Base-by-base conservation (phyloP, 108 stramenopile genomes). In the Skeletonema costatum region DNA sequence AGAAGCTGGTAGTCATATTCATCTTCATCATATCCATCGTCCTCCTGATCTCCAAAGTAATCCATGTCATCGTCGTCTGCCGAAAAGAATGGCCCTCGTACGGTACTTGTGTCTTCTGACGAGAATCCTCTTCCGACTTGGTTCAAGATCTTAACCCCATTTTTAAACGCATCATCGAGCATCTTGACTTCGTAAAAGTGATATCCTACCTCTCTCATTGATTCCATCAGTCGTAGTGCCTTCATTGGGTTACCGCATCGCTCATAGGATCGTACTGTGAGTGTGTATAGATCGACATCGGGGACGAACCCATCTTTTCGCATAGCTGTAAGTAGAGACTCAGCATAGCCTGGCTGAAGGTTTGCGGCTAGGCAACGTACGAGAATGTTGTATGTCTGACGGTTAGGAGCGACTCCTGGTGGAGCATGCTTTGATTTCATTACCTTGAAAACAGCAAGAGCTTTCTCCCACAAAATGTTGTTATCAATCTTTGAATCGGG, bases 231-330 rank as follows among this genome's bases (percentile, higher is more conserved):
- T 12, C 78, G 60, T 35, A 94, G 53, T 1, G 93, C 93, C 70
- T 87, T 86, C 62, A 87, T 80, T 14, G 91, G 93, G 42, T 92
- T 89, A n/a, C 87, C 82, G 35, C 80, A 79, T 17, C 87, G 82
- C 76, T 94, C 93, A 60, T 90, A 92, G 32, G 93, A 84, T 25
- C 91, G 68, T 8, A 94, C 91, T 14, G 89, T 89, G 21, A 82
- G 56, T 17, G 93, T 92, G 76, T 85, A 92, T 30, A 94, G 74
- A 66, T 94, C 90, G 5, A 94, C 93, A 44, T 94, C 91, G 0
- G 91, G 93, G 33, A 76, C 68, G 67, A 88, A 87, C 11, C 90
- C 91, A 67, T 75, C 89, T 63, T 83, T 69, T n/a, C 85, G 86
- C 93, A 94, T 94, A 30, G 76, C 77, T n/a, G 65, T 44, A 38